A percentile compares a stretch with the other conserved stretches of the same genome.
phyloP scores from a whole-genome alignment of 306 rosid genomes.

The Sindora glabra region DNA sequence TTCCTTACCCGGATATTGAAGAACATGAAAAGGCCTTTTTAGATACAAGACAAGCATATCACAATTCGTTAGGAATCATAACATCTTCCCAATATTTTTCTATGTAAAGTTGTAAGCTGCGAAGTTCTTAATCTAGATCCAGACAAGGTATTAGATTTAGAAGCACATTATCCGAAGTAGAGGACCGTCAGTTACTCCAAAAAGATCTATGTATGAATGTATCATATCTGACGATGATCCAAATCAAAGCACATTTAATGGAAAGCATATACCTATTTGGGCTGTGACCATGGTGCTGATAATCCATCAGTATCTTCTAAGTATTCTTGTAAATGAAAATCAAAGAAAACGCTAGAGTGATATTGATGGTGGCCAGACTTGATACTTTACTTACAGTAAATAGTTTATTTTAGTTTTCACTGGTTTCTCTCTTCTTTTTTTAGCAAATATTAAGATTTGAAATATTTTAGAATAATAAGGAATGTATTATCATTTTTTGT shows the following conservation, averaged over 20 bases:
- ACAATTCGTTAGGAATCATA: slow-evolving; percentile 29
- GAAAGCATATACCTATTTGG: background rate
- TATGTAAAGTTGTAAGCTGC: slow-evolving; percentile 11
- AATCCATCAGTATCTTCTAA: slow-evolving; percentile 26
- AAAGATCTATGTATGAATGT: slow-evolving; percentile 21
- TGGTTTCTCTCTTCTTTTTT: no score
- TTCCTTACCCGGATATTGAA: slow-evolving; percentile 56
- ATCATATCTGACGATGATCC: slow-evolving; percentile 5
- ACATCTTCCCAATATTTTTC: slow-evolving; percentile 38
- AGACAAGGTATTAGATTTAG: slow-evolving; percentile 43
- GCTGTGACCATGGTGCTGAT: slow-evolving; percentile 35
- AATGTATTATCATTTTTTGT: no score
- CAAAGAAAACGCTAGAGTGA: slow-evolving; percentile 43
- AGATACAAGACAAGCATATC: slow-evolving; percentile 14
- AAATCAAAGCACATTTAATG: background rate
- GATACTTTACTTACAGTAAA: no score
- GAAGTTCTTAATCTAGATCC: slow-evolving; percentile 35
- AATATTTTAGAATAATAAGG: no score
- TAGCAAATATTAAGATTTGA: no score
- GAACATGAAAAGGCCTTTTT: slow-evolving; percentile 39
- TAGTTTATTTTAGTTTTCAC: no score
- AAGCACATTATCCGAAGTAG: slow-evolving; percentile 45
- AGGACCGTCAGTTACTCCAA: slow-evolving; percentile 38
- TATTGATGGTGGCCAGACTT: no score
- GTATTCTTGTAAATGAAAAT: slow-evolving; percentile 26